A percentile compares a stretch with the other conserved stretches of the same genome.
These are phyloP conservation scores for Mucor piriformis DNA, from an alignment of 371 early-diverging fungal species.

Conservation along the genomic window DNA sequence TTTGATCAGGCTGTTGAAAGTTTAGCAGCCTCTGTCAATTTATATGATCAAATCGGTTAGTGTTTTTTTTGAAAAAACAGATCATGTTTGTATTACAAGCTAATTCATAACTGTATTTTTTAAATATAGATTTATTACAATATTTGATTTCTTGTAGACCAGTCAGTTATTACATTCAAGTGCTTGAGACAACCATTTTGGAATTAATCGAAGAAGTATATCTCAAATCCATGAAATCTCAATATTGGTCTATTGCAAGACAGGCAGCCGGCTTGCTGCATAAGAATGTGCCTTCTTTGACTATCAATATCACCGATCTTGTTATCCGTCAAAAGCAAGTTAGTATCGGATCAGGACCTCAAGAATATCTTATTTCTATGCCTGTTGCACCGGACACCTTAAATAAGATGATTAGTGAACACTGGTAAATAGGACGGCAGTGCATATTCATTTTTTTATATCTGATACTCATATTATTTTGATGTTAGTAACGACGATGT, in stretches of 20 bases:
- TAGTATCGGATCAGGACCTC: conserved; percentile 76
- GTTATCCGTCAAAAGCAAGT: conserved; percentile 82
- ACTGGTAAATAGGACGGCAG: conserved; percentile 31
- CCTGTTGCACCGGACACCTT: conserved; percentile 75
- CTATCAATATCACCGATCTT: conserved; percentile 83
- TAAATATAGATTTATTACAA: conserved; percentile 63
- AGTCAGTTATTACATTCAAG: conserved; percentile 52
- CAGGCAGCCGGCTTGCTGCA: conserved; percentile 78
- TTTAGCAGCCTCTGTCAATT: conserved; percentile 69
- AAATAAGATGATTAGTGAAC: conserved; percentile 64
- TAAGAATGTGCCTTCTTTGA: conserved; percentile 76
- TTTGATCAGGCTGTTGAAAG: conserved; percentile 66
- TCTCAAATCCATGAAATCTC: conserved; percentile 70
- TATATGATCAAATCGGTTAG: conserved; percentile 75
- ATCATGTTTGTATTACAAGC: too few relatives aligned
- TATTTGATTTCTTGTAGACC: conserved; percentile 77
- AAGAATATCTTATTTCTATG: conserved; percentile 66
- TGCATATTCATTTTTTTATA: too few relatives aligned
- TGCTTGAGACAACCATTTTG: conserved; percentile 61
- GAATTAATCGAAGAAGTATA: conserved; percentile 85
- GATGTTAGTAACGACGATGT: conserved; percentile 59
- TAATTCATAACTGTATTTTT: too few relatives aligned
- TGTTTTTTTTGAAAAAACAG: too few relatives aligned
- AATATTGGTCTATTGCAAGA: conserved; percentile 82
- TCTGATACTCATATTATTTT: too few relatives aligned